phyloP scores from a whole-genome alignment of 2,329 filamentous ascomycete genomes.

The Fusarium sp. region DNA sequence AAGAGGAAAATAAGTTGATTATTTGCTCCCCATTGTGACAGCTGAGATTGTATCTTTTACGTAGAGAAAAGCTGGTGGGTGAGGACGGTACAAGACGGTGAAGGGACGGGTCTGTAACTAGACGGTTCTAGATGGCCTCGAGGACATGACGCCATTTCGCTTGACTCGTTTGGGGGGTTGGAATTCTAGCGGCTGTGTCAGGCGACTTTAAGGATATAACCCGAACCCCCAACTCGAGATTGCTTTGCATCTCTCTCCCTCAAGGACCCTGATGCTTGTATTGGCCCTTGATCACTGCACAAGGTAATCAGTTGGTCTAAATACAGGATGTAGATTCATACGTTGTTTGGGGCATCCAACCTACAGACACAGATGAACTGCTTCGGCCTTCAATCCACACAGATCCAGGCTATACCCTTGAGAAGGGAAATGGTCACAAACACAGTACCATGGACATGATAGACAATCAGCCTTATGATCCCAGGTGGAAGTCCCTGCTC shows the following conservation, averaged over 20 bases:
- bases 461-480: background rate
- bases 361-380: background rate
- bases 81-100: background rate
- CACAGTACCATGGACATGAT: background rate
- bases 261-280: background rate
- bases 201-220: background rate
- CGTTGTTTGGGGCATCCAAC: background rate
- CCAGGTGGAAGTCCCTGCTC: too few species aligned
- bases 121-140: background rate
- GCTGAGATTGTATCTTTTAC: background rate
- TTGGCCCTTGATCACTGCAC: background rate
- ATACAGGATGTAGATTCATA: background rate
- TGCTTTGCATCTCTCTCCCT: background rate
- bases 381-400: background rate
- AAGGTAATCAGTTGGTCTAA: background rate
- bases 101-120: background rate
- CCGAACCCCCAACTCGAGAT: background rate
- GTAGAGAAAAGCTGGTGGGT: background rate
- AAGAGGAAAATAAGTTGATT: background rate
- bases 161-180: background rate
- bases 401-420: background rate
- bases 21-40: background rate
- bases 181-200: background rate
- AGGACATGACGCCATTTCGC: conserved; percentile 5
- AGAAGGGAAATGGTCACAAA: background rate